Conservation (phyloP, 352 stramenopile genomes). For the Halophytophthora polymorphica region DNA sequence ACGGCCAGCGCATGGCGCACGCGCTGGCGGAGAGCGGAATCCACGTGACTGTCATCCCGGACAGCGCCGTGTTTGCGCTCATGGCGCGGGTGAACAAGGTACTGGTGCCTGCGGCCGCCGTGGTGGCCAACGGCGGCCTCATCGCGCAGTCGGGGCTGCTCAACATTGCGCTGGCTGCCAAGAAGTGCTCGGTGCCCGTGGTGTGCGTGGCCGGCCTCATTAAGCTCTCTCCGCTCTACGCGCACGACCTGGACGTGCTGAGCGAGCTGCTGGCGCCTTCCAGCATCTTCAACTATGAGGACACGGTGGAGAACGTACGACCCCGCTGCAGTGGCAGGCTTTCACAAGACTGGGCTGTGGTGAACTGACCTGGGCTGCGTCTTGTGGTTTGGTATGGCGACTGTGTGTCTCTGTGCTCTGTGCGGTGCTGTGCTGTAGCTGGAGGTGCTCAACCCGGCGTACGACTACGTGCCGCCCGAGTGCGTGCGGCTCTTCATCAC, state of each 20-base stretch:
- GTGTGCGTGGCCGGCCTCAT: constrained; percentile 97
- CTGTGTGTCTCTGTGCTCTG: no score
- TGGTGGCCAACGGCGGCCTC: constrained; percentile 97
- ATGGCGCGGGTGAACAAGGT: constrained; percentile 99
- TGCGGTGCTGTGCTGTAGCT: constrained; percentile 41
- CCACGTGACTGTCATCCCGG: constrained; percentile 94
- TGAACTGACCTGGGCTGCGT: background rate
- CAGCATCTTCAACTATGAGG: constrained; percentile 88
- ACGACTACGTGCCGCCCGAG: constrained; percentile 97
- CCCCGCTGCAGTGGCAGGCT: background rate
- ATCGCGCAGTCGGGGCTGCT: constrained; percentile 94
- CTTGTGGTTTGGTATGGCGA: constrained; percentile 4
- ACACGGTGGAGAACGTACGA: constrained; percentile 84
- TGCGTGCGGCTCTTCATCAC: constrained; percentile 98
- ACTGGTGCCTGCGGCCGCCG: constrained; percentile 92
- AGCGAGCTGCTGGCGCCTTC: constrained; percentile 89
- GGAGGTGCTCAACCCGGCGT: constrained; percentile 95
- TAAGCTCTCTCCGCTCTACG: constrained; percentile 97
- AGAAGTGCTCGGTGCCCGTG: constrained; percentile 95
- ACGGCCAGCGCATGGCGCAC: constrained; percentile 89
- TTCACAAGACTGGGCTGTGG: constrained; percentile 1
- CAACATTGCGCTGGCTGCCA: constrained; percentile 94
- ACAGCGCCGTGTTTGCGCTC: constrained; percentile 96
- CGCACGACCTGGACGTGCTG: constrained; percentile 97
- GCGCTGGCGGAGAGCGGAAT: constrained; percentile 89